Conservation (phyloP, 768 basidiomycete genomes). For the Auricularia sp. region DNA sequence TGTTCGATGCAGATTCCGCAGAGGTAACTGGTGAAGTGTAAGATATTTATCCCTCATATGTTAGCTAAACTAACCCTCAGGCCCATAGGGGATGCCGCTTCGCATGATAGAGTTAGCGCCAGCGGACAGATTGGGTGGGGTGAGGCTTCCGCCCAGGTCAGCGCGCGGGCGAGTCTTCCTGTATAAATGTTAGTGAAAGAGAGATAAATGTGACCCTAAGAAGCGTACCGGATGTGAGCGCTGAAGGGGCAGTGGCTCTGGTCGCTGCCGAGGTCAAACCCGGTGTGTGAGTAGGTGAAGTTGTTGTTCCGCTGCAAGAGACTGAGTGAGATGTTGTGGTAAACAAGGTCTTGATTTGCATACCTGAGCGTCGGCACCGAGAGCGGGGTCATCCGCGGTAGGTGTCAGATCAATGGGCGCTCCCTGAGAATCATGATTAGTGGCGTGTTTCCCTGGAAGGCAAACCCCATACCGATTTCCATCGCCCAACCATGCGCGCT, state of each 20-base stretch:
- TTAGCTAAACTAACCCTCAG: background rate
- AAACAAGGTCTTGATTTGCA: background rate
- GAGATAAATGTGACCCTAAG: too few species aligned
- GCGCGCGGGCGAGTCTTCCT: slow-evolving; percentile 3
- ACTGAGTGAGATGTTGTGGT: background rate
- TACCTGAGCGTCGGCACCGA: background rate
- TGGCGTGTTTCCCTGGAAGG: background rate
- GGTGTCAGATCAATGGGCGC: slow-evolving; percentile 1
- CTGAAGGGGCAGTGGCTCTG: slow-evolving; percentile 2
- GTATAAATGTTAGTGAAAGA: too few species aligned
- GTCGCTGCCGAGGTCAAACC: background rate
- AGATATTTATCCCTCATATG: background rate
- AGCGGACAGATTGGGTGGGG: too few species aligned
- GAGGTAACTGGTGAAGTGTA: background rate
- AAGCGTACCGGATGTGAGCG: background rate
- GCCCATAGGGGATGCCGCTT: slow-evolving; percentile 2
- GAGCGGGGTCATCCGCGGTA: background rate
- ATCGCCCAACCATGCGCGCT: slow-evolving; percentile 4
- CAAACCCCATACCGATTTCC: slow-evolving; percentile 4
- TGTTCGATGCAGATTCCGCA: background rate
- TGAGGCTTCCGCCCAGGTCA: background rate
- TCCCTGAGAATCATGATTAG: background rate
- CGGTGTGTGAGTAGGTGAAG: background rate
- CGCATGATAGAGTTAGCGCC: background rate
- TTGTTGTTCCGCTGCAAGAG: background rate